Evolutionary conservation across 1,139 yeast genomes (phyloP), one percentile per base, ranked within the genome.

Genomic region (Debaryomyces fabryi): DNA sequence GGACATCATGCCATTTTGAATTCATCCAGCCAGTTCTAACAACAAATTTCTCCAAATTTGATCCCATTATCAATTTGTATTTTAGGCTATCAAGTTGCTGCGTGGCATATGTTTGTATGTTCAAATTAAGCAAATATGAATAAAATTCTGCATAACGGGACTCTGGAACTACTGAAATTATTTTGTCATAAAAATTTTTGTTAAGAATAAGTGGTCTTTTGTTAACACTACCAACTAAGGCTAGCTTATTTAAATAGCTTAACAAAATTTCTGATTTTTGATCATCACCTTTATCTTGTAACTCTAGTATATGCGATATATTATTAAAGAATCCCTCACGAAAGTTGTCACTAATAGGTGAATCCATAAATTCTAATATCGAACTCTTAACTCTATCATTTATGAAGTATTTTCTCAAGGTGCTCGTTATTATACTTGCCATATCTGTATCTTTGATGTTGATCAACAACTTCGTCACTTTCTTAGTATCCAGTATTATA

Each of bases 1-100:
- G 56, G 1, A 69, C 62, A 48, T 72, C 65, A 48, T 71, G 75
- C 77, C 78, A 74, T 48, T 63, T 65, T 1, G 78, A 69, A 33
- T 65, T 56, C 3, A 68, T 44, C 50, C 63, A 57, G 0, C 81
- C 81, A 0, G 79, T 74, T 44, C 74, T 57, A 4, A 67, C 67
- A 3, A 72, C 61, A 48, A 66, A 70, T 40, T 62, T 61, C 3
- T 74, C 75, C 21, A 67, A 49, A 38, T 65, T 63, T 2, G 69
- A 59, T 1, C 78, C 77, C 7, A 50, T 52, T 30, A 59, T 49
- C 15, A 75, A 57, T 2, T 55, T 56, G 15, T 53, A 53, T 43
- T 68, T 71, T 16, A 75, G 49, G 0, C 44, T 27, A n/a, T 57
- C 52, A 25, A 69, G 49, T 1, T 50, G 49, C 3, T 48, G 39